Percentiles rank a stretch among this genome's conserved stretches.
These are phyloP conservation scores for Fusarium subtropicale DNA, from an alignment of 2,329 filamentous ascomycete species.

Conservation along the genomic window DNA sequence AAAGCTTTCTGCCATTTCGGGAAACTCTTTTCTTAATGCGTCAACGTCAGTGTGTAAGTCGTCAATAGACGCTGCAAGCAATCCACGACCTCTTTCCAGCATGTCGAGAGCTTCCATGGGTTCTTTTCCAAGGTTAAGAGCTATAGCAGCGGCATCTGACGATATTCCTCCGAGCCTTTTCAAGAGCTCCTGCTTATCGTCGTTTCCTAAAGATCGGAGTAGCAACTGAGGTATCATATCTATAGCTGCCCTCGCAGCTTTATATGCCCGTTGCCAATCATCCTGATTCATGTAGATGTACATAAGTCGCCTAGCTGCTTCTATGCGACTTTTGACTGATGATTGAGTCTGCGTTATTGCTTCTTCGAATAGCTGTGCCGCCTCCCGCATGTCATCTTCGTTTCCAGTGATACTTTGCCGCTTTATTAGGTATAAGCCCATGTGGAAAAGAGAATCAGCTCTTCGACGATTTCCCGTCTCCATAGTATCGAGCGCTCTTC, in stretches of 20 bases:
- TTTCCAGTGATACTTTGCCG: background rate
- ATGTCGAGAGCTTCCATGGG: background rate
- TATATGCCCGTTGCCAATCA: background rate
- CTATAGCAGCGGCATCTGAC: background rate
- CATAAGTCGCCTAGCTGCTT: background rate
- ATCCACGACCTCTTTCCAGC: background rate
- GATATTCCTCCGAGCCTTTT: background rate
- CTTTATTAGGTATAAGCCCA: background rate
- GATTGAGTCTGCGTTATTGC: background rate
- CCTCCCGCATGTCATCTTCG: background rate
- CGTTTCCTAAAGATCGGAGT: background rate
- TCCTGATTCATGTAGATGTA: background rate
- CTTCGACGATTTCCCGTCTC: background rate
- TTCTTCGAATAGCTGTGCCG: background rate
- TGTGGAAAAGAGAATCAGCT: background rate
- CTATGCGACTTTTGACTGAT: background rate
- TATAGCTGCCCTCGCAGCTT: background rate
- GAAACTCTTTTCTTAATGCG: background rate
- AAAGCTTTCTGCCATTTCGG: background rate
- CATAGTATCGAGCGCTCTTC: background rate
- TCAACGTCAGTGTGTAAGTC: background rate
- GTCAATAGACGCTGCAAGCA: background rate
- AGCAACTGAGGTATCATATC: background rate
- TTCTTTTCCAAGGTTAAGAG: background rate
- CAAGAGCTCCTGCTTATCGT: background rate